These are phyloP conservation scores for Gastrodia elata DNA, from an alignment of 106 monocot species.

Conservation along the genomic window DNA sequence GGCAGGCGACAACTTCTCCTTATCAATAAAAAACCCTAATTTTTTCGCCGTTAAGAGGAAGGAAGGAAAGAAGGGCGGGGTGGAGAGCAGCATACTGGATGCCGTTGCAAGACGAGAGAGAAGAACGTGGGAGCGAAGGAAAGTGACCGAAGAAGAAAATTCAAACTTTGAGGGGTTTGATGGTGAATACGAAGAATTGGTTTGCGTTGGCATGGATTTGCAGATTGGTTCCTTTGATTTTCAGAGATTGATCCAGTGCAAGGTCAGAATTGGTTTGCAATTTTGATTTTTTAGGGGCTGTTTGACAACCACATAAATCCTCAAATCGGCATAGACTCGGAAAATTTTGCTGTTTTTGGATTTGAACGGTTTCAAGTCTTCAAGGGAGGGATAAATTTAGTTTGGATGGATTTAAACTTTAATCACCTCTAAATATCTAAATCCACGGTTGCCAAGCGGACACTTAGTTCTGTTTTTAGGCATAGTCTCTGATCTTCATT, in stretches of 20 bases:
- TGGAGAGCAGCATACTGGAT: constrained; percentile 6
- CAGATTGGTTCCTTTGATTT: constrained; percentile 8
- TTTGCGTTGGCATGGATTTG: no score
- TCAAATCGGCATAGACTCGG: no score
- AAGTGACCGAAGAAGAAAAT: not conserved
- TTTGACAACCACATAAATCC: no score
- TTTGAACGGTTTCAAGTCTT: no score
- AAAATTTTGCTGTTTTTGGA: no score
- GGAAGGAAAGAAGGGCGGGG: not conserved
- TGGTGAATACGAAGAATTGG: not conserved
- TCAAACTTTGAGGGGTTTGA: not conserved
- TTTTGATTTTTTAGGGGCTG: not conserved
- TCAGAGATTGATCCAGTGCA: constrained; percentile 15
- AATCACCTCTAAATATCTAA: no score
- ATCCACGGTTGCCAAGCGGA: no score
- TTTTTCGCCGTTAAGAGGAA: constrained; percentile 12
- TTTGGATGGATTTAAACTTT: no score
- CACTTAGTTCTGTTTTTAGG: no score
- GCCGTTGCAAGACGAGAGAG: constrained; percentile 14
- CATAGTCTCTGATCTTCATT: no score
- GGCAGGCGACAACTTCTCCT: constrained; percentile 6
- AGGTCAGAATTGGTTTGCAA: constrained; percentile 3
- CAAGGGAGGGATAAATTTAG: no score
- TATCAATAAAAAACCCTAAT: constrained; percentile 13
- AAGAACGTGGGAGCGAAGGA: constrained; percentile 8